A percentile compares a stretch with the other conserved stretches of the same genome.
Evolutionary conservation across 2,329 filamentous ascomycete genomes (phyloP).

Genomic region (Cladosporium oxysporum): DNA sequence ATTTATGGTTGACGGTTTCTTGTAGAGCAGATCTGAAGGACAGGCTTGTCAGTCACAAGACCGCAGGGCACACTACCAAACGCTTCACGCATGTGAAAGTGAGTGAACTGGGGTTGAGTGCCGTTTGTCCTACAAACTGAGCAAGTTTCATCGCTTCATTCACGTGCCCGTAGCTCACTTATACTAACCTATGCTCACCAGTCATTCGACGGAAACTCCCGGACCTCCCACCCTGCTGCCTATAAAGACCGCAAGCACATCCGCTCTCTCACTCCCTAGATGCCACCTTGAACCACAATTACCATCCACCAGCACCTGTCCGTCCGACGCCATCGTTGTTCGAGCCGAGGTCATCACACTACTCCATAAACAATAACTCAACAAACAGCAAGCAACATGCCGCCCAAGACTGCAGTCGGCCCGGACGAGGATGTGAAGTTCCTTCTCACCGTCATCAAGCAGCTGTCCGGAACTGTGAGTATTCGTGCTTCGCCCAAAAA

Average conservation of each 20-base stretch:
- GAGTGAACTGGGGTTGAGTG: neutral
- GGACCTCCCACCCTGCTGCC: neutral
- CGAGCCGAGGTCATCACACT: neutral
- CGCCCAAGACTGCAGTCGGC: neutral
- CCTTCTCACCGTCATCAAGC: conserved; percentile 15
- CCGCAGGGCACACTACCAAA: neutral
- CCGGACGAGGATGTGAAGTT: conserved; percentile 19
- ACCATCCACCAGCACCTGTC: neutral
- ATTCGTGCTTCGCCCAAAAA: neutral
- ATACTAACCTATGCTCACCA: neutral
- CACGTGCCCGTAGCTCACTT: neutral
- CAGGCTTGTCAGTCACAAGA: neutral
- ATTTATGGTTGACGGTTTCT: neutral
- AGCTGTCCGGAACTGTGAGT: conserved; percentile 4
- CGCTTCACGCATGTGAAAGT: neutral
- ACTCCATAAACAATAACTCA: neutral
- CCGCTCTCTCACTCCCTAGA: neutral
- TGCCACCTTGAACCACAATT: neutral
- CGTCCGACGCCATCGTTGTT: neutral
- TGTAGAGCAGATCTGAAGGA: neutral
- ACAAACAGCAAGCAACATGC: neutral
- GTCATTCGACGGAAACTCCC: neutral
- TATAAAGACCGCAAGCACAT: neutral
- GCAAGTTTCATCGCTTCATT: neutral
- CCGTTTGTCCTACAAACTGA: neutral